Percentiles rank a stretch among this genome's conserved stretches.
These are phyloP conservation scores for Paecilomyces niveus DNA, from an alignment of 2,329 filamentous ascomycete genomes.

Conservation along the genomic window DNA sequence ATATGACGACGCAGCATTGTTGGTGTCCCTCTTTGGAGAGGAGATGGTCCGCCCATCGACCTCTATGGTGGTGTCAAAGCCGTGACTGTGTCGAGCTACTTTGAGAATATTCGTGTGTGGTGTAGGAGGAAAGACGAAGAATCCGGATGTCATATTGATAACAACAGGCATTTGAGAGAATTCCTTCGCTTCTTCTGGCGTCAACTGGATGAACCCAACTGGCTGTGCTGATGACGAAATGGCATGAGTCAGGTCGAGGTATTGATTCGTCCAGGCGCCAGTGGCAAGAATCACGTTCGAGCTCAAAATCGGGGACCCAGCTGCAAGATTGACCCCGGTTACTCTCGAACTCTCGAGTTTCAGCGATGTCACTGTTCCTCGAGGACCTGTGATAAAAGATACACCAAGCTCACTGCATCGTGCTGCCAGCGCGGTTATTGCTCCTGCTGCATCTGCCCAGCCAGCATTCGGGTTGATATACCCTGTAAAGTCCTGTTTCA, in stretches of 20 bases:
- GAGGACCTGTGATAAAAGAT: slow-evolving; percentile 37
- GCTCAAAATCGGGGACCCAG: slow-evolving; percentile 46
- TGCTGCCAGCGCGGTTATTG: slow-evolving; percentile 22
- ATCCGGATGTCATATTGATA: slow-evolving; percentile 35
- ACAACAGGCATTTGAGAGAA: slow-evolving; percentile 58
- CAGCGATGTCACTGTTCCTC: slow-evolving; percentile 20
- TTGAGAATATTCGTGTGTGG: slow-evolving; percentile 49
- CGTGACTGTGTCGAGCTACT: slow-evolving; percentile 58
- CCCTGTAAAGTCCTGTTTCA: slow-evolving; percentile 52
- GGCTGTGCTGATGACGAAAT: slow-evolving; percentile 72
- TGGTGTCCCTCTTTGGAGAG: slow-evolving; percentile 27
- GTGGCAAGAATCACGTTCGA: slow-evolving; percentile 72
- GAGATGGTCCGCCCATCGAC: slow-evolving; percentile 22
- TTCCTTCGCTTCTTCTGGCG: slow-evolving; percentile 56
- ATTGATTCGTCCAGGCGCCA: slow-evolving; percentile 72
- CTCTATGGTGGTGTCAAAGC: slow-evolving; percentile 42
- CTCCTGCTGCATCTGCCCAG: slow-evolving; percentile 71
- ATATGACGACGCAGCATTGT: slow-evolving; percentile 31
- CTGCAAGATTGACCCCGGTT: slow-evolving; percentile 52
- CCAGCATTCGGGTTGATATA: slow-evolving; percentile 70
- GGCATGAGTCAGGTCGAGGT: slow-evolving; percentile 67
- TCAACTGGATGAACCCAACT: slow-evolving; percentile 67
- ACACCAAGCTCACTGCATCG: slow-evolving; percentile 27
- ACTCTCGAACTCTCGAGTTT: slow-evolving; percentile 23
- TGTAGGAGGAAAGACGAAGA: slow-evolving; percentile 45